Conservation (phyloP, 202 grass and related monocot species). For the Brachypodium distachyon region DNA sequence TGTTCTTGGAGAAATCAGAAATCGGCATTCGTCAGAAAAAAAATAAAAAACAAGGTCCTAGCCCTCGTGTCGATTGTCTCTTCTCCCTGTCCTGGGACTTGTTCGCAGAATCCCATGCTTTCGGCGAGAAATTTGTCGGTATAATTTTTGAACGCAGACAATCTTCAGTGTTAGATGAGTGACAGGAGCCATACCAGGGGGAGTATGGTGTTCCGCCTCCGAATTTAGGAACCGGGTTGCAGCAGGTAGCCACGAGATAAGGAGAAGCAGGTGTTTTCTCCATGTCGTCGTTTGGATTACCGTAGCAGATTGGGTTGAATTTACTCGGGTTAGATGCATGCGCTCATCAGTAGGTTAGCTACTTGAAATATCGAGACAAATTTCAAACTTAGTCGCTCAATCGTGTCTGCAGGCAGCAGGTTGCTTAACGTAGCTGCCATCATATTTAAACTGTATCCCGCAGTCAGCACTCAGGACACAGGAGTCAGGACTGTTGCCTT, state of each 20-base stretch:
- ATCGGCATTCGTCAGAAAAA: background rate
- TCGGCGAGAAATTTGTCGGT: background rate
- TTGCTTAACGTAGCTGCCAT: background rate
- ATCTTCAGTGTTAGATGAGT: background rate
- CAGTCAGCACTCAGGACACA: background rate
- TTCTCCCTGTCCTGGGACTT: background rate
- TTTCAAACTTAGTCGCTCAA: background rate
- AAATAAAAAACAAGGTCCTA: background rate
- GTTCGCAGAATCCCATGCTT: background rate
- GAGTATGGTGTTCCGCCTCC: background rate
- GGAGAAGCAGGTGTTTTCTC: background rate
- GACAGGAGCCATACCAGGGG: background rate
- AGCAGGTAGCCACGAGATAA: background rate
- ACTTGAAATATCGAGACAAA: too few relatives aligned
- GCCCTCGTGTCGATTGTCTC: background rate
- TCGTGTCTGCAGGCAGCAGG: background rate
- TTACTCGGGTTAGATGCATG: too few relatives aligned
- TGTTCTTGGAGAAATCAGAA: too few relatives aligned
- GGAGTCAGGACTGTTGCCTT: background rate
- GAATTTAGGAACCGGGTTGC: background rate
- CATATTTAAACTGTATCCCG: background rate
- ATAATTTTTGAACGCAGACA: background rate
- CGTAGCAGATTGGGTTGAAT: too few relatives aligned
- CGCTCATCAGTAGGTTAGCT: too few relatives aligned
- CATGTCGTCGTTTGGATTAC: background rate